phyloP scores from a whole-genome alignment of 345 rosid genomes.

The Bruguiera sexangula region DNA sequence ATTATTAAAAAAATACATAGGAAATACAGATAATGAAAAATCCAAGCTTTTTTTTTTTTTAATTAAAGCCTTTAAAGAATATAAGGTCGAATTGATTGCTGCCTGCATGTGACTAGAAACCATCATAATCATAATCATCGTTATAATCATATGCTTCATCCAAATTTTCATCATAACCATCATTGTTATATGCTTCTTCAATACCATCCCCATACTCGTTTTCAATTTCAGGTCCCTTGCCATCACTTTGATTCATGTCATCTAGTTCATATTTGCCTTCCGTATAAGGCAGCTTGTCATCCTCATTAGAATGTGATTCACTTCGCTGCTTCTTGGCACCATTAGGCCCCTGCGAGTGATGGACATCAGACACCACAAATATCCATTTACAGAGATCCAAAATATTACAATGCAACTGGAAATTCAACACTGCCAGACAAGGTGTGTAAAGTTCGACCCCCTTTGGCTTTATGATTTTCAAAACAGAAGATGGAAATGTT shows the following conservation, averaged over 20 bases:
- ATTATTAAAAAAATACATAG: too few species aligned
- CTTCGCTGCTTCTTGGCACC: constrained; percentile 33
- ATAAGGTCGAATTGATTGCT: too few species aligned
- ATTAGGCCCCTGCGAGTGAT: constrained; percentile 3
- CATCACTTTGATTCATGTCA: background rate
- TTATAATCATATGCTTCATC: constrained; percentile 27
- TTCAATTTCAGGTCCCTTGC: constrained; percentile 15
- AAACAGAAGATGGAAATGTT: background rate
- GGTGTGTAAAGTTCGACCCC: background rate
- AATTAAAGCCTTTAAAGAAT: too few species aligned
- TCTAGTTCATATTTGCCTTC: constrained; percentile 14
- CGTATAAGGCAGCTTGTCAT: constrained; percentile 9
- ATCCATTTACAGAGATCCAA: too few species aligned
- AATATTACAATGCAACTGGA: background rate
- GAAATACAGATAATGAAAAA: too few species aligned
- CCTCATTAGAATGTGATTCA: constrained; percentile 25
- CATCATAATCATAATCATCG: constrained; percentile 17
- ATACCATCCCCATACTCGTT: constrained; percentile 3
- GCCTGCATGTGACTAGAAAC: background rate
- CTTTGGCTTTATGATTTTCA: background rate
- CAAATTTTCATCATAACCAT: constrained; percentile 17
- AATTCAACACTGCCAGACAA: background rate
- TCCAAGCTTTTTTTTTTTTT: too few species aligned
- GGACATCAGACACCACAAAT: too few species aligned
- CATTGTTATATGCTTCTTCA: constrained; percentile 1